Conservation (phyloP, 2,329 filamentous ascomycete species). For the Pyricularia sp. region DNA sequence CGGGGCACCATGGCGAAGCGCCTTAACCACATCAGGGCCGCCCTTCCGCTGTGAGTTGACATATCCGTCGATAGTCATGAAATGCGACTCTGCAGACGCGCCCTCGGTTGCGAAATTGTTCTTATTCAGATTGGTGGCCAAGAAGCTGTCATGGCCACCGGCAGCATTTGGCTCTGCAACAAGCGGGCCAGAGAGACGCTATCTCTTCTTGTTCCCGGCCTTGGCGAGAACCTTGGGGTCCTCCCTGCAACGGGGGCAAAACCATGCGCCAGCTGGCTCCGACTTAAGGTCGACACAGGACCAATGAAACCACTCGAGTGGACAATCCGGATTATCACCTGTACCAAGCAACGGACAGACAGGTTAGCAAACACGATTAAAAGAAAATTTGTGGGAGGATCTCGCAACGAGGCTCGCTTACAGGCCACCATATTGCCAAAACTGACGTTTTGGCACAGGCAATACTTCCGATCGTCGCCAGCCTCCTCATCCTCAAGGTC, state of each 20-base stretch:
- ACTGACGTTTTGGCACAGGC: constrained; percentile 72
- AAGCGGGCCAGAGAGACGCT: constrained; percentile 5
- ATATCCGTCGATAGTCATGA: neutral
- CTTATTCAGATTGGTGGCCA: neutral
- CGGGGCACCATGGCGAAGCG: constrained; percentile 3
- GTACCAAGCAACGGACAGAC: neutral
- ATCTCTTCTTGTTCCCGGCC: constrained; percentile 24
- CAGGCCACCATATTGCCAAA: constrained; percentile 86
- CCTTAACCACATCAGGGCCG: constrained; percentile 3
- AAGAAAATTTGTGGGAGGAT: neutral
- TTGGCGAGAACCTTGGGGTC: constrained; percentile 4
- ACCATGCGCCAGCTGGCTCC: constrained; percentile 60
- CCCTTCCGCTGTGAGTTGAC: neutral
- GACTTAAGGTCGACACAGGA: constrained; percentile 59
- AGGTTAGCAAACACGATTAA: neutral
- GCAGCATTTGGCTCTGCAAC: neutral
- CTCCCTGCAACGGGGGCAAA: constrained; percentile 46
- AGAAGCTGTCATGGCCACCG: neutral
- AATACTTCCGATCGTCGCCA: constrained; percentile 73
- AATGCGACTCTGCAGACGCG: neutral
- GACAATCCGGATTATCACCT: constrained; percentile 66
- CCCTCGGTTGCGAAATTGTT: neutral
- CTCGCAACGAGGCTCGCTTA: neutral
- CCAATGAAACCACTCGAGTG: constrained; percentile 86
- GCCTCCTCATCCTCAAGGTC: constrained; percentile 59